Base-by-base conservation (phyloP, 202 grass and related monocot genomes). In the Bolboschoenoplectus hybrid region DNA sequence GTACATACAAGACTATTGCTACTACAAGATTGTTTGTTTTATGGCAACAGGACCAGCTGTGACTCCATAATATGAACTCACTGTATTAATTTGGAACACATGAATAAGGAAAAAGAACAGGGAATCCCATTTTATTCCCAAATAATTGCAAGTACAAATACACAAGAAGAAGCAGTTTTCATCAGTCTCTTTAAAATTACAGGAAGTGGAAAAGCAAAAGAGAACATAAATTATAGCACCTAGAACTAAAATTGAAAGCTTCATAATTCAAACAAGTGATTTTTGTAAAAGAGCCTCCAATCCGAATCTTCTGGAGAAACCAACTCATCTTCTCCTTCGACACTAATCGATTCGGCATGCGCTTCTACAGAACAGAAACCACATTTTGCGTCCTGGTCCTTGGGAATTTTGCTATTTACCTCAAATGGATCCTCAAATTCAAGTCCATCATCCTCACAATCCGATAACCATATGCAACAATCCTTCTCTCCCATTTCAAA, bases 261-360 rank as follows among this genome's bases (percentile, higher is more conserved):
- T 99, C 93, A 99, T 87, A 74, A 87, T 83, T 94, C 83, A 75
- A 93, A 99, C 87, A 99, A 88, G 40, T 86, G 39, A 63, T 99
- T 94, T 86, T 94, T 93, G 89, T 94, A 94, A 66, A 93, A 91
- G 39, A 96, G 85, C 79, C 86, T 89, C 97, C 93, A 99, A 81
- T 99, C 90, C 0, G 88, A 99, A 82, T 99, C 93, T 80, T 91
- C 89, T 0, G 90, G 92, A 12, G 83, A 88, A 74, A 92, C 45
- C 5, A 92, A 87, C 88, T 91, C 88, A 57, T 92, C 88, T 84
- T 84, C 82, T 66, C 92, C 92, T 86, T 99, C 85, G 69, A 89
- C 76, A 80, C 71, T 94, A 74, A 97, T 90, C 26, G 97, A 97
- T 55, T 93, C 92, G 4, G 92, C 89, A 80, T 43, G 53, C 7